Evolutionary conservation across 805 yeast genomes (phyloP), one percentile per base, ranked within the genome.

Genomic region (Torulaspora maleeae): DNA sequence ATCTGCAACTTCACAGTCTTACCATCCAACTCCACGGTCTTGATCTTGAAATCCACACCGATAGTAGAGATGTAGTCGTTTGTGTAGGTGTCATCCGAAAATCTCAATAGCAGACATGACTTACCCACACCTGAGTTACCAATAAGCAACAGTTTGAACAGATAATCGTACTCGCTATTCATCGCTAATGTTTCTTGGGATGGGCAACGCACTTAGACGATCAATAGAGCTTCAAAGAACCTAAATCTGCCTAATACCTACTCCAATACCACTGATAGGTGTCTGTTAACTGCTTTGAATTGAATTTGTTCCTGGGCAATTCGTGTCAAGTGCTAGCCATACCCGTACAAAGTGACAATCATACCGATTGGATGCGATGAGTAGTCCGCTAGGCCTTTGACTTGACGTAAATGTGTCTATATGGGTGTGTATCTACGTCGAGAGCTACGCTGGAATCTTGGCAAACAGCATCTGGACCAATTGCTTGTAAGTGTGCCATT

Each of bases 81-180:
- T 36, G 96, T 89, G 73, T 89, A 91, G 37, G 96, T 89, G 71
- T 91, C 95, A 68, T 93, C 99, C 43, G 97, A 96, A 67, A 93
- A 93, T 70, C 99, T 82, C 63, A 93, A 75, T 62, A 93, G 75
- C 66, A 93, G 75, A 77, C 98, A 93, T 6, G 97, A 89, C 69
- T 93, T 93, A 52, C 99, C 99, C 41, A 93, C 99, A 58, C 99
- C 99, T 38, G 98, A 91, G 70, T 93, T 96, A 51, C 99, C 99
- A 61, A 93, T 93, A 71, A 93, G 80, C 66, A 93, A 76, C 58
- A 93, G 79, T 72, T 93, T 93, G 75, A 93, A 93, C 64, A 93
- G 78, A 68, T 89, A 93, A 72, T 93, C 99, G 96, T 93, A 93
- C 72, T 95, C 95, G 76, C 83, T 83, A 71, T 85, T 86, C 93